Conservation (phyloP, 768 basidiomycete genomes). For the Amanita polypyramis region DNA sequence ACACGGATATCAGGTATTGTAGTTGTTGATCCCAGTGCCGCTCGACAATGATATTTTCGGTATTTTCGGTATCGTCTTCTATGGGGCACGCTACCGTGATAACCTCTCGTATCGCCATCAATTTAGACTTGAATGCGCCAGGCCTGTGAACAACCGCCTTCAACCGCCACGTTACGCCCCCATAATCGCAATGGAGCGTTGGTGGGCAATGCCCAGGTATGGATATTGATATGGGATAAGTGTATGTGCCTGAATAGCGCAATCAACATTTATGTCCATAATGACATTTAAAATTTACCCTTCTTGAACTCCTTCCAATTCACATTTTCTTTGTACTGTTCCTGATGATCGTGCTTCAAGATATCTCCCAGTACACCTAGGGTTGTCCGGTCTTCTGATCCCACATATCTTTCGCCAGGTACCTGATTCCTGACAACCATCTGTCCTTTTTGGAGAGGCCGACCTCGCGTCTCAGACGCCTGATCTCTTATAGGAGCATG, state of each 20-base stretch:
- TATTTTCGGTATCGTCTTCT: constrained; percentile 82
- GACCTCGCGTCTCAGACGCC: constrained; percentile 11
- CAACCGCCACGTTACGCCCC: constrained; percentile 69
- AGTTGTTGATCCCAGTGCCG: constrained; percentile 86
- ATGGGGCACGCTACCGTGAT: constrained; percentile 63
- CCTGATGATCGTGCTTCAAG: constrained; percentile 24
- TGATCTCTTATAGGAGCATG: too few species aligned
- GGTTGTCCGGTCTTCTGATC: constrained; percentile 22
- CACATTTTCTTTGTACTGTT: constrained; percentile 26
- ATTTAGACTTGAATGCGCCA: constrained; percentile 66
- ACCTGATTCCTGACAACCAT: too few species aligned
- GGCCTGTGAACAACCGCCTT: constrained; percentile 78
- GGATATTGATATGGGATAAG: constrained; percentile 86
- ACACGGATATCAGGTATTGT: constrained; percentile 68
- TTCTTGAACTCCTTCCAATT: constrained; percentile 85
- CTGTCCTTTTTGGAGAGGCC: constrained; percentile 12
- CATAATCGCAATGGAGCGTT: constrained; percentile 62
- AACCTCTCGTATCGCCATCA: constrained; percentile 63
- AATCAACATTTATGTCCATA: background rate
- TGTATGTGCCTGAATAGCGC: constrained; percentile 64
- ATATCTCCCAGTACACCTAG: constrained; percentile 30
- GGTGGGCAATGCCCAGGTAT: constrained; percentile 78
- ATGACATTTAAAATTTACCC: constrained; percentile 32
- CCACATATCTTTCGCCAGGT: constrained; percentile 7
- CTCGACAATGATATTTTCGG: constrained; percentile 72